Conservation (phyloP, 306 rosid species). For the Sindora glabra region DNA sequence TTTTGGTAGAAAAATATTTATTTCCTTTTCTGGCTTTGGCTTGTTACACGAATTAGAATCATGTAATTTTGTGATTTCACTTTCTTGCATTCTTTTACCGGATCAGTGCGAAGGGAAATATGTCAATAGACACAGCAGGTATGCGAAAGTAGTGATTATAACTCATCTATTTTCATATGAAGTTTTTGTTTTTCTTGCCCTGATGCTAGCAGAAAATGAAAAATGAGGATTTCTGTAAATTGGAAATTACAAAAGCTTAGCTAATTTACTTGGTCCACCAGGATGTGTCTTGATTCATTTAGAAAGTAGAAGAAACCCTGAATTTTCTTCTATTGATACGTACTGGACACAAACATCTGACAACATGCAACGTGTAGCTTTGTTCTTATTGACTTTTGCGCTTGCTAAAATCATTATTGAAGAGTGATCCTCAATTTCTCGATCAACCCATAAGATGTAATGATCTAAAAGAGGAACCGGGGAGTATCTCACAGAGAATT, state of each 20-base stretch:
- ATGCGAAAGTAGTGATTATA: not conserved
- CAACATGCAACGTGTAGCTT: too few species aligned
- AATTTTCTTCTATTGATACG: too few species aligned
- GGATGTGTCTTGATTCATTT: not conserved
- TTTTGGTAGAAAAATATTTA: too few species aligned
- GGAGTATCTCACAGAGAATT: too few species aligned
- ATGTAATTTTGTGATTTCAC: not conserved
- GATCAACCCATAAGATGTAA: too few species aligned
- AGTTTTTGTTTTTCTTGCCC: not conserved
- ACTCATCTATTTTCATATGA: not conserved
- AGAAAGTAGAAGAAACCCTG: too few species aligned
- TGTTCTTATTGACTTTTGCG: too few species aligned
- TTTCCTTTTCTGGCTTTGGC: not conserved
- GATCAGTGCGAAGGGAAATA: not conserved
- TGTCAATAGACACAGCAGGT: too few species aligned
- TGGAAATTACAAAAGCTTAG: not conserved
- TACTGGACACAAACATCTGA: too few species aligned
- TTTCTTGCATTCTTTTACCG: not conserved
- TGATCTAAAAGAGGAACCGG: too few species aligned
- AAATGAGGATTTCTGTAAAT: not conserved
- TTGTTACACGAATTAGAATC: not conserved
- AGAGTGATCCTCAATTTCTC: too few species aligned
- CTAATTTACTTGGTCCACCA: not conserved
- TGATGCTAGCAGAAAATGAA: not conserved
- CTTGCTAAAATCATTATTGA: too few species aligned